These are phyloP conservation scores for Hymenoscyphus fraxineus DNA, from an alignment of 2,329 filamentous ascomycete species.

Conservation along the genomic window DNA sequence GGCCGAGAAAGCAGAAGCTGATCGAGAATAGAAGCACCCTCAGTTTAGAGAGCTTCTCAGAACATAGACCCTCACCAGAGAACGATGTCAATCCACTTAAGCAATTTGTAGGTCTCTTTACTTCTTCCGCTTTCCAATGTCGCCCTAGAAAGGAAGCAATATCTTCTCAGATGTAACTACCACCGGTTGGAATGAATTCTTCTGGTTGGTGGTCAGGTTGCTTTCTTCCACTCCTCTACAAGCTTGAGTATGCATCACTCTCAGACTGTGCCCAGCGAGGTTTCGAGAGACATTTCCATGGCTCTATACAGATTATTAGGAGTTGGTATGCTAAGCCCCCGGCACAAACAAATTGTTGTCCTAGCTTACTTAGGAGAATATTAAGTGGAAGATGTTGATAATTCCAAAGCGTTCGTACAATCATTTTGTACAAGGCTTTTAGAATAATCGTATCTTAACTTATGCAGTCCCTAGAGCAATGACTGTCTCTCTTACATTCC, in stretches of 20 bases:
- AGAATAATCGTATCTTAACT: too few relatives aligned
- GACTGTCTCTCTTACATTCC: too few relatives aligned
- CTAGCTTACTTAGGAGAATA: too few relatives aligned
- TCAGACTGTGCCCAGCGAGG: neutral
- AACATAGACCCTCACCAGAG: neutral
- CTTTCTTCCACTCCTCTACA: neutral
- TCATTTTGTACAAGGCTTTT: neutral
- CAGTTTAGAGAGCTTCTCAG: constrained; percentile 14
- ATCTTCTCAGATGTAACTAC: neutral
- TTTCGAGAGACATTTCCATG: too few relatives aligned
- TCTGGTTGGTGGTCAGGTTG: neutral
- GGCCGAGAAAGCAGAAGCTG: constrained; percentile 34
- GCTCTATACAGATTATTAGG: neutral
- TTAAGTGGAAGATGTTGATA: too few relatives aligned
- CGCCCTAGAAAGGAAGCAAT: neutral
- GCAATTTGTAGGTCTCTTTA: constrained; percentile 6
- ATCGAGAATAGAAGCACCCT: constrained; percentile 26
- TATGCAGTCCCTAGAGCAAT: too few relatives aligned
- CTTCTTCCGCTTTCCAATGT: neutral
- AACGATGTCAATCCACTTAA: constrained; percentile 4
- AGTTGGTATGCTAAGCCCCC: too few relatives aligned
- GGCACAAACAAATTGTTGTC: too few relatives aligned
- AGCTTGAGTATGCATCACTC: neutral
- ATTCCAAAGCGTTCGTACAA: too few relatives aligned
- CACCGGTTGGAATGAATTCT: neutral